phyloP scores from a whole-genome alignment of 2,329 filamentous ascomycete species.

The Pseudogymnoascus sp. region DNA sequence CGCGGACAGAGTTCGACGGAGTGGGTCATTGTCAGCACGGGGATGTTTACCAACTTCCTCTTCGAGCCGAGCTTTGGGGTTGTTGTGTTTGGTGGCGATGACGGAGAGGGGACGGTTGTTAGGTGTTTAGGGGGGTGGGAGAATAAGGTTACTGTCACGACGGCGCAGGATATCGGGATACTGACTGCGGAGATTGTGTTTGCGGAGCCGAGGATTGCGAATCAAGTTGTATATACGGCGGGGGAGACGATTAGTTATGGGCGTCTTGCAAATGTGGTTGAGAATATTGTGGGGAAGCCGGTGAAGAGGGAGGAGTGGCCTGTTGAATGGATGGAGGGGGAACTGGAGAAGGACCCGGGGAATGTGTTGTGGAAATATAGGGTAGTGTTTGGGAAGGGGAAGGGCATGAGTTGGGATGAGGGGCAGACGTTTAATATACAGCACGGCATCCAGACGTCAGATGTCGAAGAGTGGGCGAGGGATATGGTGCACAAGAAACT shows the following conservation, averaged over 20 bases:
- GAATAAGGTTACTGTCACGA: constrained; percentile 53
- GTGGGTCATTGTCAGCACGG: constrained; percentile 61
- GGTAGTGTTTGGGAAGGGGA: constrained; percentile 49
- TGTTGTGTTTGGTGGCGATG: constrained; percentile 38
- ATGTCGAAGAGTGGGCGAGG: constrained; percentile 31
- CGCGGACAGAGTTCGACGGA: constrained; percentile 37
- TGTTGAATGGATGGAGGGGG: constrained; percentile 34
- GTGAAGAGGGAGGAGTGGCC: constrained; percentile 45
- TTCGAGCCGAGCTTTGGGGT: constrained; percentile 56
- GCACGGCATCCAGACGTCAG: constrained; percentile 37
- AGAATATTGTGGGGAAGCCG: constrained; percentile 31
- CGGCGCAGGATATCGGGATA: constrained; percentile 53
- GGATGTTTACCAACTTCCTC: constrained; percentile 62
- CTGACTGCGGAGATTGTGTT: constrained; percentile 49
- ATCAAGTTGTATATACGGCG: constrained; percentile 44
- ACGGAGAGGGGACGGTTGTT: constrained; percentile 38
- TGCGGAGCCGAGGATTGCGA: constrained; percentile 26
- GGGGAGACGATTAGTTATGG: constrained; percentile 55
- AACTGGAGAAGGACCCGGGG: constrained; percentile 38
- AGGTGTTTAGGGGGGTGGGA: constrained; percentile 53
- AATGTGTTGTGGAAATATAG: constrained; percentile 50
- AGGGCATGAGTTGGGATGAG: constrained; percentile 50
- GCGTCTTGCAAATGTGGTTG: constrained; percentile 44
- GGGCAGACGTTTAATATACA: constrained; percentile 43
- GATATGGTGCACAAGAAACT: neutral